phyloP scores from a whole-genome alignment of 2,329 filamentous ascomycete genomes.

The Rachicladosporium sp. region DNA sequence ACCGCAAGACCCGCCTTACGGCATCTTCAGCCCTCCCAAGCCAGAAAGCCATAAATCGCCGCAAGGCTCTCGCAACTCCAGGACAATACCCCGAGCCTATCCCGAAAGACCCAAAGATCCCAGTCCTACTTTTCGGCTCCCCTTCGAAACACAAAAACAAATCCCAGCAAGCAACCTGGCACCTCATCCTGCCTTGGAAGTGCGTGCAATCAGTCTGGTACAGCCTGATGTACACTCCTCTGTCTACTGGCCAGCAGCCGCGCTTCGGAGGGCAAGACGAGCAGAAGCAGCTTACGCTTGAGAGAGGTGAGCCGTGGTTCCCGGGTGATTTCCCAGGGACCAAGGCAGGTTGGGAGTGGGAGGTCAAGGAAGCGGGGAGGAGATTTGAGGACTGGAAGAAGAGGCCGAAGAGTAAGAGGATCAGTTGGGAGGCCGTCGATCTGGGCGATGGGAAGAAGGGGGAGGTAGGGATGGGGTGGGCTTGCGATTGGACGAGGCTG shows the following conservation, averaged over 20 bases:
- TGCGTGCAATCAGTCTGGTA: conserved; percentile 81
- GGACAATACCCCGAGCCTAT: conserved; percentile 49
- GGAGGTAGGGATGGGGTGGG: conserved; percentile 70
- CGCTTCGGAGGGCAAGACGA: conserved; percentile 74
- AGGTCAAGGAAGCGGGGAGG: conserved; percentile 49
- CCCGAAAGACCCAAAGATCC: conserved; percentile 60
- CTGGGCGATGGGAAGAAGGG: conserved; percentile 64
- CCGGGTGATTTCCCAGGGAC: conserved; percentile 76
- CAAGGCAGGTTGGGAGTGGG: conserved; percentile 66
- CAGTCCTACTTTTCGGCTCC: conserved; percentile 53
- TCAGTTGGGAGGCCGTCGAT: conserved; percentile 61
- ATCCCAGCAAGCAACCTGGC: conserved; percentile 61
- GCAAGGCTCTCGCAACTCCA: conserved; percentile 51
- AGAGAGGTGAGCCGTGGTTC: conserved; percentile 68
- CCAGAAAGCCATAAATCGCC: conserved; percentile 69
- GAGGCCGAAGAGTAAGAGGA: conserved; percentile 68
- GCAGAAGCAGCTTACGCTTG: conserved; percentile 67
- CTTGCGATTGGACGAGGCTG: conserved; percentile 55
- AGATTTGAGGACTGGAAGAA: conserved; percentile 57
- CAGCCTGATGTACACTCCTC: conserved; percentile 66
- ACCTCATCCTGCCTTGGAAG: conserved; percentile 77
- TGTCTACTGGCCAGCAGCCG: conserved; percentile 68
- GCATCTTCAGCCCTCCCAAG: conserved; percentile 56
- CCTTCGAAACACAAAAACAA: conserved; percentile 13
- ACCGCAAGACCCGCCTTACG: conserved; percentile 50